Conservation (phyloP, 2,329 filamentous ascomycete species). For the Coniochaeta hoffmannii region DNA sequence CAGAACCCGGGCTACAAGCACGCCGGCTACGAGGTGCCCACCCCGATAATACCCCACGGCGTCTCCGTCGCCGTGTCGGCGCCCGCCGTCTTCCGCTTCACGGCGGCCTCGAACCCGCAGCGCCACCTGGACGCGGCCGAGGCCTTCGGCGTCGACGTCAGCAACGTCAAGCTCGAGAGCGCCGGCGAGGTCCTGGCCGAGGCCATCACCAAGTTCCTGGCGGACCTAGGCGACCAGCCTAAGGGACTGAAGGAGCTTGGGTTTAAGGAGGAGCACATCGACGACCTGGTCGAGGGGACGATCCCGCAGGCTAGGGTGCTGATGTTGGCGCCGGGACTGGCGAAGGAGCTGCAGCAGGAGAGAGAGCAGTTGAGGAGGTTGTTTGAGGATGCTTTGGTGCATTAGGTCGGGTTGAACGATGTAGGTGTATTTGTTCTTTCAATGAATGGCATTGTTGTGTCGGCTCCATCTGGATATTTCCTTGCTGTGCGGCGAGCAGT, state of each 20-base stretch:
- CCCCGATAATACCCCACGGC: constrained; percentile 86
- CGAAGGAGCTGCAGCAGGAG: constrained; percentile 60
- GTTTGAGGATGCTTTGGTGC: constrained; percentile 54
- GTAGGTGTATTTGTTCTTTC: too few relatives aligned
- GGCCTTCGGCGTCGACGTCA: constrained; percentile 82
- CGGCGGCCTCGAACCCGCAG: constrained; percentile 82
- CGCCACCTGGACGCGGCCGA: constrained; percentile 86
- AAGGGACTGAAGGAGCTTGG: constrained; percentile 76
- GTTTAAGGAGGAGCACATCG: constrained; percentile 68
- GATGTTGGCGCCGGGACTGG: constrained; percentile 81
- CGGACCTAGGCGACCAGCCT: constrained; percentile 83
- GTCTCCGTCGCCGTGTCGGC: constrained; percentile 92
- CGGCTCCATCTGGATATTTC: too few relatives aligned
- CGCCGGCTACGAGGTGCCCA: constrained; percentile 69
- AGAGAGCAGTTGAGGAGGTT: constrained; percentile 62
- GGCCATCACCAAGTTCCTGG: constrained; percentile 73
- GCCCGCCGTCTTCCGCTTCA: constrained; percentile 91
- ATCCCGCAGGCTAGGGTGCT: constrained; percentile 86
- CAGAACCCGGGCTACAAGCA: constrained; percentile 92
- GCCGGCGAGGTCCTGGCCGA: constrained; percentile 85
- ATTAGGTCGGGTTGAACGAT: constrained; percentile 13
- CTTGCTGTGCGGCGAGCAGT: too few relatives aligned
- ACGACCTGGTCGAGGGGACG: constrained; percentile 84
- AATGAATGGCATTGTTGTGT: too few relatives aligned
- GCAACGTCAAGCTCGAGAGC: constrained; percentile 78